Conservation (phyloP, 1,284 basidiomycete species). For the Ceratobasidium sp. region DNA sequence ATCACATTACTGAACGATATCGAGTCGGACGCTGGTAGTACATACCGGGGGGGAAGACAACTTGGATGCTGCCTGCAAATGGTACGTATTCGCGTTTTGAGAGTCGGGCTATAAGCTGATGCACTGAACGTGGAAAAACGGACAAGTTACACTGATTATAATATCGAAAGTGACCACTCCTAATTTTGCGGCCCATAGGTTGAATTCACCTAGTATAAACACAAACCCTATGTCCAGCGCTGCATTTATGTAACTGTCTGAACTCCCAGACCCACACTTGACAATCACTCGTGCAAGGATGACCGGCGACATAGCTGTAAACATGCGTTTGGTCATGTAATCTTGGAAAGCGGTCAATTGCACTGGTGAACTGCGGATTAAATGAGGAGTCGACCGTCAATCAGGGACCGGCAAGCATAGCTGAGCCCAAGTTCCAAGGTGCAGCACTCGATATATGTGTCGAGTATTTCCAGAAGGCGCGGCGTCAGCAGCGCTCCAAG, state of each 20-base stretch:
- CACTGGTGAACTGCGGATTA: too few species aligned
- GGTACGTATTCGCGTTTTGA: not conserved
- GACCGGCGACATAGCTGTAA: not conserved
- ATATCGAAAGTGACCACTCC: too few species aligned
- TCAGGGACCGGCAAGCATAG: too few species aligned
- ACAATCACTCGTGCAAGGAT: not conserved
- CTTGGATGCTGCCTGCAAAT: not conserved
- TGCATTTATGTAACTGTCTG: slow-evolving; percentile 54
- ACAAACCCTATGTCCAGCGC: not conserved
- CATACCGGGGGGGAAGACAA: slow-evolving; percentile 53
- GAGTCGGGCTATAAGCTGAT: not conserved
- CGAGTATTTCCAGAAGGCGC: too few species aligned
- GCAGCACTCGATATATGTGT: too few species aligned
- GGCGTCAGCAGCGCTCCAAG: too few species aligned
- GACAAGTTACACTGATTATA: not conserved
- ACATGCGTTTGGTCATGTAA: slow-evolving; percentile 70
- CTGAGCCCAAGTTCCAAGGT: too few species aligned
- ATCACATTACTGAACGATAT: slow-evolving; percentile 71
- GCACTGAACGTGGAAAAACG: not conserved
- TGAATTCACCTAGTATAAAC: too few species aligned
- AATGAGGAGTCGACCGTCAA: slow-evolving; percentile 27
- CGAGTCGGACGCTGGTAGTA: slow-evolving; percentile 65
- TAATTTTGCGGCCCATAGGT: too few species aligned
- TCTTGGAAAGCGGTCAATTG: slow-evolving; percentile 49
- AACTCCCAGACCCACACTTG: too few species aligned